Conservation (phyloP, 108 stramenopile genomes). For the Pseudonitzschia delicatissima region DNA sequence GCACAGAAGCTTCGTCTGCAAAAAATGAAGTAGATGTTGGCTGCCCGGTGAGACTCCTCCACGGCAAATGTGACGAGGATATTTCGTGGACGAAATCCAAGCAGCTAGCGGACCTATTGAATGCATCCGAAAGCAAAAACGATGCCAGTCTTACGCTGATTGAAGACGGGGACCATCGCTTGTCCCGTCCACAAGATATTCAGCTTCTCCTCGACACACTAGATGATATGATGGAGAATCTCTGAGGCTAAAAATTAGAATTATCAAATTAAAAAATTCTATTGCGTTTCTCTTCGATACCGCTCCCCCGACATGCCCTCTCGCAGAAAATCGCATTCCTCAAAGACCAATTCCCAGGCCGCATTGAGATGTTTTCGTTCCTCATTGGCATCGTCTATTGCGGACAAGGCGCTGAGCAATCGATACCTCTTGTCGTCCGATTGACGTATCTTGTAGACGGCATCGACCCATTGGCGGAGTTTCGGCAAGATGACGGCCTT, state of each 20-base stretch:
- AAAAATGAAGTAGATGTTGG: not conserved
- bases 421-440: slow-evolving; percentile 68
- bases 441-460: slow-evolving; percentile 59
- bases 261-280: too few relatives aligned
- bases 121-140: not conserved
- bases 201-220: slow-evolving; percentile 6
- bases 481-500: slow-evolving; percentile 55
- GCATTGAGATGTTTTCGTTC: not conserved
- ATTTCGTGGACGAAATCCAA: slow-evolving; percentile 23
- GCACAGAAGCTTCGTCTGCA: not conserved
- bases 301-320: slow-evolving; percentile 1
- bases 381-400: slow-evolving; percentile 1
- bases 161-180: slow-evolving; percentile 37
- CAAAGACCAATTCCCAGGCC: slow-evolving; percentile 49
- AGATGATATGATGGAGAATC: slow-evolving; percentile 1
- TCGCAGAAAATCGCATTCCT: slow-evolving; percentile 58
- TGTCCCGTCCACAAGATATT: slow-evolving; percentile 31
- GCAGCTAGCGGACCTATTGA: not conserved
- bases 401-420: slow-evolving; percentile 34
- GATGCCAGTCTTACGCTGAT: slow-evolving; percentile 11
- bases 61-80: slow-evolving; percentile 37
- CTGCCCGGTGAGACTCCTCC: slow-evolving; percentile 35
- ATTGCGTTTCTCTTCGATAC: slow-evolving; percentile 7
- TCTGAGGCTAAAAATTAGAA: too few relatives aligned
- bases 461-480: slow-evolving; percentile 63